These are phyloP conservation scores for Sistotremastrum niveocremeum DNA, from an alignment of 768 basidiomycete genomes.

Conservation along the genomic window DNA sequence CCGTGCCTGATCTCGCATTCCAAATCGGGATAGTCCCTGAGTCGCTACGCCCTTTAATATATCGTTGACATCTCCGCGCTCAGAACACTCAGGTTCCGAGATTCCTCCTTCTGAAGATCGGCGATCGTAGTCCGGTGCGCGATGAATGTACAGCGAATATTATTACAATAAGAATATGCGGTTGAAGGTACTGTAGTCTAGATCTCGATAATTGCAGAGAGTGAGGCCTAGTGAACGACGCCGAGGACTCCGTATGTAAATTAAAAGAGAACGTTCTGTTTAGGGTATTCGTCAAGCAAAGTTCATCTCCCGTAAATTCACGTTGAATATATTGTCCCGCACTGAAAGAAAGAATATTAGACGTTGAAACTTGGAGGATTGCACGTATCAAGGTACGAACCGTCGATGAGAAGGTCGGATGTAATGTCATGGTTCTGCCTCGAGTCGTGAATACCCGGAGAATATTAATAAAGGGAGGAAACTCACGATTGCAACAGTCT, in stretches of 20 bases:
- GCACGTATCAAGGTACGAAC: constrained; percentile 6
- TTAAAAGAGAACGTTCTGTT: neutral
- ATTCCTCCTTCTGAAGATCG: too few species aligned
- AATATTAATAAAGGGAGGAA: neutral
- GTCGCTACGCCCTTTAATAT: too few species aligned
- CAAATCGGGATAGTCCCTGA: too few species aligned
- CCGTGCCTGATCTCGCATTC: too few species aligned
- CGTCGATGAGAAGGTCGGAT: constrained; percentile 22
- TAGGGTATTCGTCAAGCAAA: constrained; percentile 6
- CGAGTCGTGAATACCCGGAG: neutral
- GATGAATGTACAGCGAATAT: too few species aligned
- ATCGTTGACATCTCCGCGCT: too few species aligned
- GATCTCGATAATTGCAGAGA: neutral
- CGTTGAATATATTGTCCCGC: constrained; percentile 27
- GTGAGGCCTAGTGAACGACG: neutral
- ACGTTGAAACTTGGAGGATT: neutral
- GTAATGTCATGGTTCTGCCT: constrained; percentile 27
- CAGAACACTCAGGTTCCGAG: too few species aligned
- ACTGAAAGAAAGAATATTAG: constrained; percentile 13
- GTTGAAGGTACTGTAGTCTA: constrained; percentile 1
- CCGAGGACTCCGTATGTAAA: neutral
- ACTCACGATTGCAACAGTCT: constrained; percentile 59
- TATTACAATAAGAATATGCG: constrained; percentile 2
- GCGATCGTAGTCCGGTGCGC: too few species aligned
- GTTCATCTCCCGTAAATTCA: constrained; percentile 20